phyloP scores from a whole-genome alignment of 495 filamentous ascomycete species.

The Aspergillus avenaceus region DNA sequence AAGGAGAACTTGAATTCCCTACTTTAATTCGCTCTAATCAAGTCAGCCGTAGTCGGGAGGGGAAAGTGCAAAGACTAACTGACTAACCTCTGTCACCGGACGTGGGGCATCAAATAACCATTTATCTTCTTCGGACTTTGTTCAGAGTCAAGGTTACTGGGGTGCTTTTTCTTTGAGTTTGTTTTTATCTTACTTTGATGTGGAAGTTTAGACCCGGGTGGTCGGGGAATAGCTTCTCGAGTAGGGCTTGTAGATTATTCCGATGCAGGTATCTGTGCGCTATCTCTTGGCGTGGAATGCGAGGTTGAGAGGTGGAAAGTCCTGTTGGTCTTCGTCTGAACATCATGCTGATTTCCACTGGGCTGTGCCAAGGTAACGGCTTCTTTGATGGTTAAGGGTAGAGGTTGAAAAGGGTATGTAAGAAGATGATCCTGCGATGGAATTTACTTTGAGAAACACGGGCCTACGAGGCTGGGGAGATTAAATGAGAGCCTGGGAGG shows the following conservation, averaged over 20 bases:
- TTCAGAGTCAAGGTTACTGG: not conserved
- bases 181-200: conserved; percentile 15
- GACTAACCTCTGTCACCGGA: conserved; percentile 23
- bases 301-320: too few relatives aligned
- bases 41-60: not conserved
- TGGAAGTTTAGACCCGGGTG: conserved; percentile 28
- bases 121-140: conserved; percentile 28
- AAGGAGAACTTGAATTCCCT: conserved; percentile 2
- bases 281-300: conserved; percentile 9
- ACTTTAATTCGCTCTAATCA: conserved; percentile 25
- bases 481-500: too few relatives aligned
- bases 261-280: conserved; percentile 26
- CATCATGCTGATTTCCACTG: too few relatives aligned
- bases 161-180: not conserved
- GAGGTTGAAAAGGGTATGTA: too few relatives aligned
- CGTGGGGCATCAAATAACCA: conserved; percentile 32
- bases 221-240: conserved; percentile 29
- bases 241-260: conserved; percentile 24
- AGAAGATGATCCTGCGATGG: too few relatives aligned
- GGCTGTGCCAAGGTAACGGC: too few relatives aligned
- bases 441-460: too few relatives aligned
- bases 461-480: too few relatives aligned
- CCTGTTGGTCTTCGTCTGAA: too few relatives aligned
- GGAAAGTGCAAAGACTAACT: not conserved
- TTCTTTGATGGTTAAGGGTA: too few relatives aligned